Base-by-base conservation (phyloP, 176 grass and related monocot genomes). In the Aegilops speltoides region DNA sequence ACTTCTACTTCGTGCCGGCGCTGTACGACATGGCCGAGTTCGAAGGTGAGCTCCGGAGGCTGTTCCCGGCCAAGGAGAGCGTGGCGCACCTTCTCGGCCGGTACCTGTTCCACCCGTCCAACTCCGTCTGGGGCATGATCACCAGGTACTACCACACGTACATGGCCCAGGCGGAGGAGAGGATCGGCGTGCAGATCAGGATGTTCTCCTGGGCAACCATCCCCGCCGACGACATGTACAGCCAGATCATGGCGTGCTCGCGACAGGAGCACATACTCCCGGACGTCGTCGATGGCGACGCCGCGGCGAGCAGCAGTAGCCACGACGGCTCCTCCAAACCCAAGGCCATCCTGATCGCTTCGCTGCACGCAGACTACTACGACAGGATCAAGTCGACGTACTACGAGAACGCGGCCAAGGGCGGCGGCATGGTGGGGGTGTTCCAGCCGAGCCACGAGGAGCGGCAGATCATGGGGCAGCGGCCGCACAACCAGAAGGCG, bases 31-130 rank as follows among this genome's bases (percentile, higher is more conserved):
- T 96, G 6, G 19, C 77, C 2, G 50, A 76, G 83, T 96, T 88
- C 77, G 31, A 69, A 0, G 84, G 22, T 5, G 89, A 93, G 88
- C 41, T 93, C 48, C 73, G 52, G 41, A 10, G 12, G 61, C 56
- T 96, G 77, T 93, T 96, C 84, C 91, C 93, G 32, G 86, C 70
- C 8, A 85, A 60, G 79, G 88, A 95, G 86, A 93, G 86, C 32
- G 89, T 85, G 26, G 66, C 77, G 37, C 91, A 95, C n/a, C 81
- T 93, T 3, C 68, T 95, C 1, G 43, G 41, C 3, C 91, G 91
- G 13, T 93, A 95, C 85, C 40, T 95, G 3, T 34, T 93, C 10
- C 93, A 86, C 81, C 93, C 93, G 6, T 87, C 57, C 22, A 93
- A 95, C 80, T 9, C 76, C 17, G 91, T 89, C 1, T 95, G 88